Percentiles rank a stretch among this genome's conserved stretches.
phyloP scores from a whole-genome alignment of 306 rosid species.

The Prinsepia uniflora region DNA sequence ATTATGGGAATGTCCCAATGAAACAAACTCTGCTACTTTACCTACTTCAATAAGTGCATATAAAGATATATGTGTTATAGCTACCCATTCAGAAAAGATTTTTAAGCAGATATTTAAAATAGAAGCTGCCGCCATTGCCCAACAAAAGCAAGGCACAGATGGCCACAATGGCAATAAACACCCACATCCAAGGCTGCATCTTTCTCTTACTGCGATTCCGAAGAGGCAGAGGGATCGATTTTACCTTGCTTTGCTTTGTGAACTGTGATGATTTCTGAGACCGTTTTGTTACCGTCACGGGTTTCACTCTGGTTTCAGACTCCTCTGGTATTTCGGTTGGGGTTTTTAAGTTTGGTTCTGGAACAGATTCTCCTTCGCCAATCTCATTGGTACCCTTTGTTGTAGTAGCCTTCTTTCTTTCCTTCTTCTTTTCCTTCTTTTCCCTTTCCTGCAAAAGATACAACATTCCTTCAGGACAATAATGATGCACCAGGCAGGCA shows the following conservation, averaged over 20 bases:
- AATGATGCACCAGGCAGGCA: neutral
- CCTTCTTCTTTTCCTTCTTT: conserved; percentile 68
- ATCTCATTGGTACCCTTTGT: conserved; percentile 30
- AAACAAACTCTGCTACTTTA: conserved; percentile 27
- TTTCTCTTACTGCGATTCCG: conserved; percentile 71
- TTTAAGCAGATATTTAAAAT: conserved; percentile 34
- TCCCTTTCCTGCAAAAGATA: conserved; percentile 59
- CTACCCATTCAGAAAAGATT: conserved; percentile 39
- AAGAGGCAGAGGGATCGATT: conserved; percentile 57
- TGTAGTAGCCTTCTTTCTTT: conserved; percentile 47
- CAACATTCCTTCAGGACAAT: neutral
- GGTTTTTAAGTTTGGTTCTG: conserved; percentile 36
- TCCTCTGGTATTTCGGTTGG: conserved; percentile 28
- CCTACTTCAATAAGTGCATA: conserved; percentile 26
- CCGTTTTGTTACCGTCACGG: conserved; percentile 38
- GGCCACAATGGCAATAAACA: conserved; percentile 27
- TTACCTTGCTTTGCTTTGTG: conserved; percentile 49
- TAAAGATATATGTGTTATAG: neutral
- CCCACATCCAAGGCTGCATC: conserved; percentile 86
- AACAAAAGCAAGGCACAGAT: conserved; percentile 42
- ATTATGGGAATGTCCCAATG: conserved; percentile 43
- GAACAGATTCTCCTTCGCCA: conserved; percentile 39
- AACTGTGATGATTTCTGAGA: conserved; percentile 48
- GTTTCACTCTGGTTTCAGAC: conserved; percentile 42
- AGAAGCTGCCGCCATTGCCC: conserved; percentile 40